phyloP scores from a whole-genome alignment of 2,329 filamentous ascomycete species.

The Neopestalotiopsis sp. region DNA sequence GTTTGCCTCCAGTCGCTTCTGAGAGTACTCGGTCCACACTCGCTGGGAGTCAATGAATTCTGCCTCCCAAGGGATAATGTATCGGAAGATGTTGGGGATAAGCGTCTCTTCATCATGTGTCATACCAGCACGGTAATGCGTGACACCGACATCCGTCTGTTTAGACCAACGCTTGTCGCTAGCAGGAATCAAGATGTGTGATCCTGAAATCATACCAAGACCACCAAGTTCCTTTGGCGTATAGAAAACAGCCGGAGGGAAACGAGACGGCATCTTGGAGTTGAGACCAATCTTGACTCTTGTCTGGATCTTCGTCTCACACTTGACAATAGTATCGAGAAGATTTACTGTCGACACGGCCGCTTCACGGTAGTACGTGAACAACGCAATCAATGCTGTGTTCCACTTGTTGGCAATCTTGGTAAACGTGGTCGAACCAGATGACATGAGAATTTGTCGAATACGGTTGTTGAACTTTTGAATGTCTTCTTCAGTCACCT shows the following conservation, averaged over 20 bases:
- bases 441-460: conserved; percentile 98
- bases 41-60: conserved; percentile 99
- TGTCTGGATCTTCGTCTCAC: conserved; percentile 99
- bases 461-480: conserved; percentile 99
- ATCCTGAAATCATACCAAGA: conserved; percentile 98
- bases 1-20: conserved; percentile 95
- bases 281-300: conserved; percentile 98
- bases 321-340: conserved; percentile 97
- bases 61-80: conserved; percentile 98
- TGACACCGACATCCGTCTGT: conserved; percentile 96
- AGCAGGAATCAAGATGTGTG: conserved; percentile 94
- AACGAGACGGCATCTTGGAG: conserved; percentile 99
- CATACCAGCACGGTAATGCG: conserved; percentile 97
- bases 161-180: conserved; percentile 99
- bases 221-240: conserved; percentile 98
- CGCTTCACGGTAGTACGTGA: conserved; percentile 98
- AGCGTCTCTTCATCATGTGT: conserved; percentile 96
- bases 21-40: conserved; percentile 98
- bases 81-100: conserved; percentile 98
- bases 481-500: conserved; percentile 97
- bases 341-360: conserved; percentile 94
- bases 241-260: conserved; percentile 98
- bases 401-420: conserved; percentile 99
- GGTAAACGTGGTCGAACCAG: conserved; percentile 98
- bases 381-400: conserved; percentile 93